Percentiles rank a stretch among this genome's conserved stretches.
Evolutionary conservation across 768 basidiomycete species (phyloP).

Genomic region (Calocybe gangraenosa): DNA sequence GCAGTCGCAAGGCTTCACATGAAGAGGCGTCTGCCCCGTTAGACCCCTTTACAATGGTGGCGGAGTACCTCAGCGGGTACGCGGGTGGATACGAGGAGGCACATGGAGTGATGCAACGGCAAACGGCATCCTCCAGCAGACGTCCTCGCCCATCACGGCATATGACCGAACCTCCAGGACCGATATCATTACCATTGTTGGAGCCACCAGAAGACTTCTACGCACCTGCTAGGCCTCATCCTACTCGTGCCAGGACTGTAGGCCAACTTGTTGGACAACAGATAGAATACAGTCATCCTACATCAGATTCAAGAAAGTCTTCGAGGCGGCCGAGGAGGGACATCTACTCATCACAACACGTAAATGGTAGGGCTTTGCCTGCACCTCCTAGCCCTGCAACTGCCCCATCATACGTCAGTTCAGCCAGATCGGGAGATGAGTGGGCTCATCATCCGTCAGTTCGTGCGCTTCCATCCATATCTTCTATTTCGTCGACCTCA

Average conservation of each 20-base stretch:
- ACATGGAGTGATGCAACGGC: conserved; percentile 9
- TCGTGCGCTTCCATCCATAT: no score
- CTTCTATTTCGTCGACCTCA: not conserved
- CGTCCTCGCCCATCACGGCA: not conserved
- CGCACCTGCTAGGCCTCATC: no score
- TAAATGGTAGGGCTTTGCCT: not conserved
- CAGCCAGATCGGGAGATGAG: not conserved
- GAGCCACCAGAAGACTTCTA: not conserved
- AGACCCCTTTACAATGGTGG: conserved; percentile 22
- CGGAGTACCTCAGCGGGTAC: conserved; percentile 21
- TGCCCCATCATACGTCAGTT: not conserved
- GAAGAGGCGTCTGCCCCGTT: not conserved
- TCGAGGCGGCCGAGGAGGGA: conserved; percentile 3
- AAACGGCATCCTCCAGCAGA: not conserved
- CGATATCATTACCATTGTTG: not conserved
- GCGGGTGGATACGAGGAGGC: conserved; percentile 23
- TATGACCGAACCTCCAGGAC: not conserved
- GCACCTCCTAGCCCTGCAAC: not conserved
- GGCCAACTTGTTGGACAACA: not conserved
- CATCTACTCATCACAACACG: not conserved
- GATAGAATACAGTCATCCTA: not conserved
- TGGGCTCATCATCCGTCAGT: no score
- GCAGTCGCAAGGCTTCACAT: not conserved
- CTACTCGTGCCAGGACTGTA: not conserved
- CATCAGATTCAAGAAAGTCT: not conserved